Percentiles rank a stretch among this genome's conserved stretches.
phyloP scores from a whole-genome alignment of 495 filamentous ascomycete genomes.

The Penicillium subrubescens region DNA sequence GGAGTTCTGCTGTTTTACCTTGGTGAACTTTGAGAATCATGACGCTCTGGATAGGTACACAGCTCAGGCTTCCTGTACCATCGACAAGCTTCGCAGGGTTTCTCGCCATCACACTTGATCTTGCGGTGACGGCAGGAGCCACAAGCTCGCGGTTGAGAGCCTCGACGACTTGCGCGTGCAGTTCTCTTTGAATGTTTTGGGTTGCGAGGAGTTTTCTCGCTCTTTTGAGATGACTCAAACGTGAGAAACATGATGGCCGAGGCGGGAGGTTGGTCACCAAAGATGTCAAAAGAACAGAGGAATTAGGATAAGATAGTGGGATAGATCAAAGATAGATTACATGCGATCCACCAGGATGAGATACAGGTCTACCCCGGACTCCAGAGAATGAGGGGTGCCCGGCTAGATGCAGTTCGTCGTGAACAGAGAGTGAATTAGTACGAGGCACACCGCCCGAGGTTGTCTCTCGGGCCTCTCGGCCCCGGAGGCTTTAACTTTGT shows the following conservation, averaged over 20 bases:
- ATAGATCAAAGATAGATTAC: neutral
- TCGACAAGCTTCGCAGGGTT: conserved; percentile 31
- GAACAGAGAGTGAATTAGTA: neutral
- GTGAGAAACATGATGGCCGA: conserved; percentile 18
- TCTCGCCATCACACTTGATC: conserved; percentile 29
- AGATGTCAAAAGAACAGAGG: neutral
- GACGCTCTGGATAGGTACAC: conserved; percentile 17
- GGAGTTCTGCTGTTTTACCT: neutral
- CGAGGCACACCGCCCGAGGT: neutral
- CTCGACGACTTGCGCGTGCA: conserved; percentile 13
- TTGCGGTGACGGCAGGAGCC: conserved; percentile 29
- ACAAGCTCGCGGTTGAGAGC: conserved; percentile 13
- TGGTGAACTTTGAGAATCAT: conserved; percentile 15
- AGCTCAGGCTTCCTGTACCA: conserved; percentile 28
- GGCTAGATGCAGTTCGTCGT: neutral
- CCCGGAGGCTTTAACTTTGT: neutral
- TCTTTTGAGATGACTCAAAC: conserved; percentile 12
- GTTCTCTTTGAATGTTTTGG: conserved; percentile 13
- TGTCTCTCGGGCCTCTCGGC: neutral
- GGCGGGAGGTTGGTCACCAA: neutral
- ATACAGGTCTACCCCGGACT: conserved; percentile 2
- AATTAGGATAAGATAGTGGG: neutral
- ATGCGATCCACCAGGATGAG: neutral
- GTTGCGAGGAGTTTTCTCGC: conserved; percentile 13
- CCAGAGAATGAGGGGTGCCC: neutral